Conservation (phyloP, 2,329 filamentous ascomycete species). For the Xylariaceae sp. region DNA sequence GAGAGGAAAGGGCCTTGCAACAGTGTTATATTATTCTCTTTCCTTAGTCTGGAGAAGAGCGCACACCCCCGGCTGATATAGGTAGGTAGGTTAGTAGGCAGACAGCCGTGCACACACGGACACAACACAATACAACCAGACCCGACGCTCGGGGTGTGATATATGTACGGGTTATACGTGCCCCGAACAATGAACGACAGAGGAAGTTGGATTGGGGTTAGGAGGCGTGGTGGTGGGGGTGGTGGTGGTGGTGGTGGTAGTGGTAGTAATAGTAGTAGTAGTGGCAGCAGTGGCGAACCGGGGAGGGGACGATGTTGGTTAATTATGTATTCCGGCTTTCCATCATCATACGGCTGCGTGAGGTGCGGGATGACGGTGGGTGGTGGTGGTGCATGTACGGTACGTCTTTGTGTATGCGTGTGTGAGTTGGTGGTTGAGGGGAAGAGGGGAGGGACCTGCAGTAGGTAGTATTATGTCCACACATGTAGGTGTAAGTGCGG, state of each 20-base stretch:
- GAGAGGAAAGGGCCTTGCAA: not conserved
- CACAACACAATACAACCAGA: not conserved
- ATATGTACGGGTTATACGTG: not conserved
- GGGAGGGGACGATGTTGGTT: not conserved
- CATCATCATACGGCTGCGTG: not conserved
- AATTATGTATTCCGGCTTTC: not conserved
- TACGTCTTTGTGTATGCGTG: not conserved
- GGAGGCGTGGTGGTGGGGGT: too few species aligned
- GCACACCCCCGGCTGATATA: not conserved
- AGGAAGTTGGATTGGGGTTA: too few species aligned
- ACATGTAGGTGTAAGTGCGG: not conserved
- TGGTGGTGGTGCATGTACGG: not conserved
- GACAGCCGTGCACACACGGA: not conserved
- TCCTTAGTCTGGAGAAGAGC: too few species aligned
- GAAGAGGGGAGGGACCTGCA: constrained; percentile 1
- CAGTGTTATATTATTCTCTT: too few species aligned
- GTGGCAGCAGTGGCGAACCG: too few species aligned
- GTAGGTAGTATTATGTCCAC: not conserved
- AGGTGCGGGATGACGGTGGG: not conserved
- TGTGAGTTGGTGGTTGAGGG: not conserved
- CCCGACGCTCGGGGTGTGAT: not conserved
- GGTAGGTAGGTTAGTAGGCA: too few species aligned
- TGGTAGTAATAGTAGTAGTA: too few species aligned
- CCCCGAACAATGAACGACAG: too few species aligned
- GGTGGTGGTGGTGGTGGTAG: too few species aligned